Conservation (phyloP, 106 monocot species). For the Dendrobium catenatum region DNA sequence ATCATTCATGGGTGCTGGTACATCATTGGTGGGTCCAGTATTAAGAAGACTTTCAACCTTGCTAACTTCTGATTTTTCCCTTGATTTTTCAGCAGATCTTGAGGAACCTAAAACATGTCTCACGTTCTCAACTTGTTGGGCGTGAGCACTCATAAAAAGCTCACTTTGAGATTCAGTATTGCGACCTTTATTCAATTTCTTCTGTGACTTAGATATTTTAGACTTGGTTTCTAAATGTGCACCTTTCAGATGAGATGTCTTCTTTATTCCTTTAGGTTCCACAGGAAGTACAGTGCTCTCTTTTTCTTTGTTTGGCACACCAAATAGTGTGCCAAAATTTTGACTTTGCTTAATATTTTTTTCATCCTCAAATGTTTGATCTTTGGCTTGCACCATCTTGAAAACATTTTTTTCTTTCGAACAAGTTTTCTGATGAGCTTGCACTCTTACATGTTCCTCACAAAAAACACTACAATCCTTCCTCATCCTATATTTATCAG, state of each 20-base stretch:
- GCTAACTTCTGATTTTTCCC: constrained; percentile 21
- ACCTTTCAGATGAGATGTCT: constrained; percentile 27
- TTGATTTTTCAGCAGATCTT: constrained; percentile 15
- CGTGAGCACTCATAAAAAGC: constrained; percentile 11
- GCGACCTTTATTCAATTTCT: constrained; percentile 12
- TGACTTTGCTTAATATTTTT: constrained; percentile 28
- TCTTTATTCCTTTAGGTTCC: constrained; percentile 37
- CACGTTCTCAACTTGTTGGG: constrained; percentile 20
- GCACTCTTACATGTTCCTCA: constrained; percentile 20
- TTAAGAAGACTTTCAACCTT: constrained; percentile 18
- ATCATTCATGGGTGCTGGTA: background rate
- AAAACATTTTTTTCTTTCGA: constrained; percentile 24
- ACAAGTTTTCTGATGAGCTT: constrained; percentile 14
- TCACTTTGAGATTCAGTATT: constrained; percentile 17
- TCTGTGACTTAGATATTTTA: constrained; percentile 17
- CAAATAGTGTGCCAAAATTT: constrained; percentile 7
- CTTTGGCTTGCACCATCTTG: constrained; percentile 23
- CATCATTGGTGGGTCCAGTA: constrained; percentile 17
- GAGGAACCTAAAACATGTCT: constrained; percentile 10
- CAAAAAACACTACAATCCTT: constrained; percentile 20
- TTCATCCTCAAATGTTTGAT: constrained; percentile 25
- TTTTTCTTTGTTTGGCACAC: constrained; percentile 21
- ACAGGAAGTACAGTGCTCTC: constrained; percentile 15
- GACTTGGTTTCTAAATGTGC: constrained; percentile 24
- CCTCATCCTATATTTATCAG: constrained; percentile 14